Base-by-base conservation (phyloP, 805 yeast species). In the Blastobotrys terrestris region DNA sequence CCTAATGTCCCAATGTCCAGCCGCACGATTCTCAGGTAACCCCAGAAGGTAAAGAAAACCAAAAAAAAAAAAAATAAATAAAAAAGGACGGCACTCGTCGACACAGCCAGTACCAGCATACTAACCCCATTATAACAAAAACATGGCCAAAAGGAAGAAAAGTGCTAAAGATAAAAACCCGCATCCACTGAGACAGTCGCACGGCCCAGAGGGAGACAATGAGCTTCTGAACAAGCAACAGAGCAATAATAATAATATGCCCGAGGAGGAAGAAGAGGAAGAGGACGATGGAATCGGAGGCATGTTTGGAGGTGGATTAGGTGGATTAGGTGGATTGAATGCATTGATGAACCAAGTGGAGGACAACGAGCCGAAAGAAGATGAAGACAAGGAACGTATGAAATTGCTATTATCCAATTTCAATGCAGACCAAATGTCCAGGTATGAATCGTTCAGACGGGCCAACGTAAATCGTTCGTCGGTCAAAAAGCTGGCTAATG, bases 401-500 rank as follows among this genome's bases (percentile, higher is more conserved):
- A 62, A 66, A 51, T 62, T 89, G 22, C 72, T 91, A 57, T 77
- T 90, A 54, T 80, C 87, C 18, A 80, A 83, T 57, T 79, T 92
- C 65, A 85, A 85, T 58, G 79, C 79, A n/a, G 87, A 83, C 26
- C 97, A 92, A 64, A 83, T 87, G 83, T 83, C 84, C 53, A 70
- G 96, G 49, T 92, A 89, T 67, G 97, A 90, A 65, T 86, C 85
- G 19, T 90, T 83, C 68, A 77, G 96, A 58, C 75, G 98, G 59
- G 84, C 95, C 42, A 81, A 85, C 43, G 66, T 85, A 52, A 83
- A 81, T 59, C 82, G 85, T 55, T 78, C 83, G 2, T 87, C 91
- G 2, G 85, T 92, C 7, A 87, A 85, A 67, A 87, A 86, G 65
- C 72, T 90, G 20, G 91, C 95, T 11, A 83, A 85, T 60, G 79